phyloP scores from a whole-genome alignment of 257 asterid species.

The Verbena officinalis region DNA sequence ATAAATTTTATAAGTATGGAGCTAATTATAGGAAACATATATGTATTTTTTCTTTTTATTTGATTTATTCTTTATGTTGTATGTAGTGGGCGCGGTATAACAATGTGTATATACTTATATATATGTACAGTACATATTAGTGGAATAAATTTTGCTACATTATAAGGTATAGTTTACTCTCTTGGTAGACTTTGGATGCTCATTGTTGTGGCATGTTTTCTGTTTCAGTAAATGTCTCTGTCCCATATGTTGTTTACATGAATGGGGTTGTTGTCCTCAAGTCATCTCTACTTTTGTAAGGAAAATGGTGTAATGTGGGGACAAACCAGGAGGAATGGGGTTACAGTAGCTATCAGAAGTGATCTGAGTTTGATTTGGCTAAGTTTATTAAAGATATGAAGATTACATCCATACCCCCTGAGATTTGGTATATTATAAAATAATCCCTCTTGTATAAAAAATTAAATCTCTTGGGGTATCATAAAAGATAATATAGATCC shows the following conservation, averaged over 20 bases:
- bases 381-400: no score
- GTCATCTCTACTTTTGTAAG: background rate
- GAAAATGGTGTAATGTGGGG: background rate
- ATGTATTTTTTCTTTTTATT: conserved; percentile 20
- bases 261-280: background rate
- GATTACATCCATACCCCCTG: no score
- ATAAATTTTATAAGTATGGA: conserved; percentile 23
- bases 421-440: no score
- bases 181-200: background rate
- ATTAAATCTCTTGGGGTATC: no score
- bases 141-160: conserved; percentile 13
- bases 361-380: background rate
- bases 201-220: background rate
- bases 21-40: conserved; percentile 17
- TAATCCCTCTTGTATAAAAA: no score
- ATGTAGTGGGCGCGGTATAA: conserved; percentile 3
- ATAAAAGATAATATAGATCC: no score
- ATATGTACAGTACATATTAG: conserved; percentile 23
- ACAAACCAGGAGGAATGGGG: background rate
- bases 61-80: conserved; percentile 41
- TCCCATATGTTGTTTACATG: background rate
- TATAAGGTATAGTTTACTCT: background rate
- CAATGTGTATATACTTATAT: conserved; percentile 23
- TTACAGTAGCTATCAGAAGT: background rate
- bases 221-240: background rate